Conservation (phyloP, 495 filamentous ascomycete genomes). For the Aspergillus bridgeri region DNA sequence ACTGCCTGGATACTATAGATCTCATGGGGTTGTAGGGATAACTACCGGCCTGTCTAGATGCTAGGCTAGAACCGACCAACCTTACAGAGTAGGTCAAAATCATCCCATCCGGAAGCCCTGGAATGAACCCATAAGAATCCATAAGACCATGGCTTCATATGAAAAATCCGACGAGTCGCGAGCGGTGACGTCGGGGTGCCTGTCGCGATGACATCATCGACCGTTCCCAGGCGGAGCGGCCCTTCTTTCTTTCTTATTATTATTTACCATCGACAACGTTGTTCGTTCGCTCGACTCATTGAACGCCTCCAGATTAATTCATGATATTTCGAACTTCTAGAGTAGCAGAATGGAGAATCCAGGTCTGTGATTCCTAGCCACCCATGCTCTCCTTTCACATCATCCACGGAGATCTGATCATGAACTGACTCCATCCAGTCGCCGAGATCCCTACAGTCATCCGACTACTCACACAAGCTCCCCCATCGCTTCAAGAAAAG, state of each 20-base stretch:
- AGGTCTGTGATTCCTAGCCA: slow-evolving; percentile 19
- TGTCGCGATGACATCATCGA: slow-evolving; percentile 8
- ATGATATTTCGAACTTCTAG: neutral
- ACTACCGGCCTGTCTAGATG: too few species aligned
- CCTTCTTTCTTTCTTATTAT: too few species aligned
- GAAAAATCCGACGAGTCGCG: too few species aligned
- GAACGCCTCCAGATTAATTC: neutral
- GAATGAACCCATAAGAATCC: too few species aligned
- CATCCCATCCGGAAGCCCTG: too few species aligned
- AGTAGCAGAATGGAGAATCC: slow-evolving; percentile 37
- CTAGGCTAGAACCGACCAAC: too few species aligned
- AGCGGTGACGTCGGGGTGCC: too few species aligned
- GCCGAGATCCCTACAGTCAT: slow-evolving; percentile 61
- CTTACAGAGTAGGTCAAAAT: too few species aligned
- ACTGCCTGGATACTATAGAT: too few species aligned
- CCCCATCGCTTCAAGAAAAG: slow-evolving; percentile 57
- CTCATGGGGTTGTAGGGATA: too few species aligned
- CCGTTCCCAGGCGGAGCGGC: too few species aligned
- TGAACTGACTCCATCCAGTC: slow-evolving; percentile 22
- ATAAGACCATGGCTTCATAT: too few species aligned
- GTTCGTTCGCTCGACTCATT: neutral
- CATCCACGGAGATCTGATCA: neutral
- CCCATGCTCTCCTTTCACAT: neutral
- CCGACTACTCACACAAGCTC: slow-evolving; percentile 59
- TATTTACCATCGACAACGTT: neutral